phyloP scores from a whole-genome alignment of 306 rosid species.

The Trichosanthes cucumerina region DNA sequence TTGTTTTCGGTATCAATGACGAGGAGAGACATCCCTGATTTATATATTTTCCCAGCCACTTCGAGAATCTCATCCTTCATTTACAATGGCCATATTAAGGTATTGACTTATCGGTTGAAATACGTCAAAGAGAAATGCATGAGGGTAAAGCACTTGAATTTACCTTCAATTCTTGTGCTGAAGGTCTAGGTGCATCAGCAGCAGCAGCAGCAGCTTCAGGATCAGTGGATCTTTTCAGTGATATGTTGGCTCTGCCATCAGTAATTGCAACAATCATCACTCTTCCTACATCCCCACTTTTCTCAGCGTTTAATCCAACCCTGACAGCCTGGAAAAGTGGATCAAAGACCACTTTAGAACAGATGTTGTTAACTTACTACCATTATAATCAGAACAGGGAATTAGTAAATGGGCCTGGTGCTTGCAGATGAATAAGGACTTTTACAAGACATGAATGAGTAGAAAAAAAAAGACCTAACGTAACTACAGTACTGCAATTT shows the following conservation, averaged over 20 bases:
- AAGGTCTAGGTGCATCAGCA: constrained; percentile 70
- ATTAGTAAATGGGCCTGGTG: not conserved
- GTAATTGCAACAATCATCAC: constrained; percentile 93
- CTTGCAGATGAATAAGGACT: not conserved
- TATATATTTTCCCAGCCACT: constrained; percentile 91
- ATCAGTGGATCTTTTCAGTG: constrained; percentile 78
- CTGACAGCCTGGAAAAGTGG: constrained; percentile 62
- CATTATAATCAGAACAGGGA: not conserved
- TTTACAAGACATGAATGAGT: not conserved
- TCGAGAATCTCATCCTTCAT: constrained; percentile 91
- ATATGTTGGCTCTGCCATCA: constrained; percentile 95
- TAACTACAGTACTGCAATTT: not conserved
- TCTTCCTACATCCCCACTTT: constrained; percentile 95
- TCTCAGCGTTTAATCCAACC: constrained; percentile 97
- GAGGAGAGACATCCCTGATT: constrained; percentile 95
- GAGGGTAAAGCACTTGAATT: not conserved
- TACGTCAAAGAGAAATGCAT: not conserved
- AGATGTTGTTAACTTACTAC: not conserved
- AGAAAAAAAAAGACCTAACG: not conserved
- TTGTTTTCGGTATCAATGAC: constrained; percentile 96
- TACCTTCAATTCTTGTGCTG: constrained; percentile 84
- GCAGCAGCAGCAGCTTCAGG: constrained; percentile 52
- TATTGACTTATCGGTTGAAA: not conserved
- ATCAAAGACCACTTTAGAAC: not conserved
- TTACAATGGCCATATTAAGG: not conserved